These are phyloP conservation scores for Skeletonema potamos DNA, from an alignment of 108 stramenopile species.

Conservation along the genomic window DNA sequence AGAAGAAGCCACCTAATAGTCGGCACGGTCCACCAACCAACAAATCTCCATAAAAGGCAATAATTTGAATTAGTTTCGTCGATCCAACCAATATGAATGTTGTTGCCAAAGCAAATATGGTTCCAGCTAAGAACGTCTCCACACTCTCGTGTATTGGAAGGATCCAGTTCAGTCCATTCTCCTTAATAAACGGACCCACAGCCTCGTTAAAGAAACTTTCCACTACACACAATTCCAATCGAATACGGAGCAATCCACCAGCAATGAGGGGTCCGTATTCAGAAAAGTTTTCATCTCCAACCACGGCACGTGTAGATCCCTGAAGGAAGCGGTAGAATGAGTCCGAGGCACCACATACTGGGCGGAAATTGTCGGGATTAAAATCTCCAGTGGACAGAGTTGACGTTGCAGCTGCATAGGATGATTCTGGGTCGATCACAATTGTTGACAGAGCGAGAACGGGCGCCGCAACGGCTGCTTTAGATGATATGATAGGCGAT, in stretches of 20 bases:
- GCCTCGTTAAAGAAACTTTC: constrained; percentile 94
- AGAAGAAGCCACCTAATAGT: constrained; percentile 80
- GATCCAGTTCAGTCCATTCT: constrained; percentile 89
- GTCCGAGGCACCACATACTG: constrained; percentile 87
- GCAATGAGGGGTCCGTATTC: constrained; percentile 93
- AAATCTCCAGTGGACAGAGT: constrained; percentile 50
- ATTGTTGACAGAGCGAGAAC: constrained; percentile 8
- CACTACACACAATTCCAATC: constrained; percentile 91
- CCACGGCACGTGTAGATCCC: constrained; percentile 63
- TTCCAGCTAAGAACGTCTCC: constrained; percentile 90
- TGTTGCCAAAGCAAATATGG: constrained; percentile 88
- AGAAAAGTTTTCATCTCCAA: constrained; percentile 81
- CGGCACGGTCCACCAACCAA: constrained; percentile 71
- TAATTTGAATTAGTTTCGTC: constrained; percentile 87
- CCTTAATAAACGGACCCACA: constrained; percentile 85
- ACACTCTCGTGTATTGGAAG: constrained; percentile 90
- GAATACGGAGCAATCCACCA: constrained; percentile 84
- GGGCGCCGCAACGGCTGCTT: constrained; percentile 1
- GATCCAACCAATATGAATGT: constrained; percentile 93
- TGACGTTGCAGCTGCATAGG: not conserved
- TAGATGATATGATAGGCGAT: not conserved
- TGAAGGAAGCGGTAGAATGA: constrained; percentile 84
- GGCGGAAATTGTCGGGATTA: constrained; percentile 80
- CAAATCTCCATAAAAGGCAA: constrained; percentile 85
- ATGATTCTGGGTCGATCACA: constrained; percentile 1